A percentile compares a stretch with the other conserved stretches of the same genome.
phyloP scores from a whole-genome alignment of 108 stramenopile genomes.

The Nitzschia sp. region DNA sequence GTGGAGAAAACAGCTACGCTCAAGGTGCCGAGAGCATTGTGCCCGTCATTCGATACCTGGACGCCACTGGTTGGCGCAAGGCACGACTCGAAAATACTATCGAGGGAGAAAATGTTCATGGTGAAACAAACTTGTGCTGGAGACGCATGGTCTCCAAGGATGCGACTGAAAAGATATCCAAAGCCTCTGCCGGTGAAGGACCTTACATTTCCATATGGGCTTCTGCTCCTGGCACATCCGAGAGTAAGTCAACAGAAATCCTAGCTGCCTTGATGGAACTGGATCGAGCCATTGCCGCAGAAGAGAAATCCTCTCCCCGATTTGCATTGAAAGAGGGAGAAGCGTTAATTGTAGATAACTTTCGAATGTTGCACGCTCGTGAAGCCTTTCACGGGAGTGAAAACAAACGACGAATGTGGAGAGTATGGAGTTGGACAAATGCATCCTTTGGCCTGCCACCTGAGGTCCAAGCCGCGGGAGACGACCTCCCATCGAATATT shows the following conservation, averaged over 20 bases:
- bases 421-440: not conserved
- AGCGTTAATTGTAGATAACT: not conserved
- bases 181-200: not conserved
- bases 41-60: not conserved
- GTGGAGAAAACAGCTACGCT: not conserved
- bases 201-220: not conserved
- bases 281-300: constrained; percentile 1
- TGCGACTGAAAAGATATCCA: not conserved
- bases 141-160: not conserved
- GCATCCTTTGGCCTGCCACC: not conserved
- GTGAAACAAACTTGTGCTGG: not conserved
- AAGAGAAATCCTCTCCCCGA: not conserved
- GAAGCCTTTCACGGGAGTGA: not conserved
- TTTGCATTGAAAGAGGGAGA: not conserved
- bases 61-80: not conserved
- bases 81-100: too few relatives aligned
- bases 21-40: not conserved
- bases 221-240: not conserved
- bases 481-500: not conserved
- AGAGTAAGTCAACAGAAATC: not conserved
- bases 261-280: not conserved
- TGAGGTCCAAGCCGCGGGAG: not conserved
- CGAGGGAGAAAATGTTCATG: not conserved
- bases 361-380: not conserved
- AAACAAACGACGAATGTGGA: not conserved